Evolutionary conservation across 352 stramenopile species (phyloP), one percentile per base, ranked within the genome.

Genomic region (Globisporangium camurandrum): DNA sequence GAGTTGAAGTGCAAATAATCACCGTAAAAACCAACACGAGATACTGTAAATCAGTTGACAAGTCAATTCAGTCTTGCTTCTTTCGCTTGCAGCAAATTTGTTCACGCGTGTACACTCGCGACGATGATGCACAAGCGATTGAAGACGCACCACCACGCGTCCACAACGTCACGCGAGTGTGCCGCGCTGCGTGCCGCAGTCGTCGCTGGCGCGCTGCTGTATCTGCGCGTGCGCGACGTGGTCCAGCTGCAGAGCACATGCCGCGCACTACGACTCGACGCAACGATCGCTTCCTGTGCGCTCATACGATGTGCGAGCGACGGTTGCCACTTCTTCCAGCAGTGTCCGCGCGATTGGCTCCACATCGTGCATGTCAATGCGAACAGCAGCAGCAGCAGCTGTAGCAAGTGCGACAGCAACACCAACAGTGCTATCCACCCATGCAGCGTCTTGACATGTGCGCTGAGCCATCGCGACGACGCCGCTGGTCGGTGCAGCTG

Each of bases 271-370:
- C 24, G 17, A 2, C 17, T 8, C 3, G 36, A 53, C 2, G 1
- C 9, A 0, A 24, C 14, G 1, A 17, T 53, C n/a, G 26, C 17
- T 17, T 23, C 27, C n/a, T 34, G 33, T 7, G 46, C 46, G 5
- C 34, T 53, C 46, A 36, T 44, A 24, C 17, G 45, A 9, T 46
- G 46, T 27, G 28, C 46, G 6, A 33, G 42, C 6, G 46, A 53
- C 16, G 46, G 46, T 5, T 23, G 46, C 11, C 46, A 53, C 36
- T 45, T 53, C 19, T 53, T 53, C 37, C 46, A 53, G 46, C 46
- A 24, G 2, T 53, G 46, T n/a, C n/a, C 46, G 10, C 46, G 46
- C 20, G 46, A 53, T 14, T 53, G 46, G 46, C 45, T 53, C 24
- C 46, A 44, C 26, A 24, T 46, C 22, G 45, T 53, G 14, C 23